Conservation (phyloP, 768 basidiomycete species). For the Serendipita indica region DNA sequence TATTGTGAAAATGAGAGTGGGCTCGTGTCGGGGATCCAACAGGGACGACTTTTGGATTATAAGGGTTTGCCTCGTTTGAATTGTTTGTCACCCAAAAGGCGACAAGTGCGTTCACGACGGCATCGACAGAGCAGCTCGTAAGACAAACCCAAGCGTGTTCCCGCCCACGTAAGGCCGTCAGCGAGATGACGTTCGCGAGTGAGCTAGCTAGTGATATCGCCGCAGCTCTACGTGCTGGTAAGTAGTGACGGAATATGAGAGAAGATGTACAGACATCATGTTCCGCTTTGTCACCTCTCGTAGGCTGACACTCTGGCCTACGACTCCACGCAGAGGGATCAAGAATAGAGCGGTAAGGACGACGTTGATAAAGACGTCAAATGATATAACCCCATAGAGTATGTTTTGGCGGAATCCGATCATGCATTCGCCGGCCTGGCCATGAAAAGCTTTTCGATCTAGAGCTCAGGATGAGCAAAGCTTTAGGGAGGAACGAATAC, state of each 20-base stretch:
- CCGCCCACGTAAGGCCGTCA: conserved; percentile 31
- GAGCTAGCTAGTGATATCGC: conserved; percentile 34
- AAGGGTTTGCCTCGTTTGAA: no score
- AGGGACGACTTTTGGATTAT: no score
- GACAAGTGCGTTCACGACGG: background rate
- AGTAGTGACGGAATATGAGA: background rate
- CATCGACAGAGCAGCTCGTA: background rate
- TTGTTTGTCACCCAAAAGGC: background rate
- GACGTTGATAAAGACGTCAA: conserved; percentile 24
- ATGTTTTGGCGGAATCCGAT: conserved; percentile 33
- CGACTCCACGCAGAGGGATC: conserved; percentile 32
- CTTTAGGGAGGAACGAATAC: no score
- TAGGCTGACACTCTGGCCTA: conserved; percentile 30
- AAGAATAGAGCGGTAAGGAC: conserved; percentile 25
- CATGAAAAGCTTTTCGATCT: conserved; percentile 24
- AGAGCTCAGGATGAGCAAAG: no score
- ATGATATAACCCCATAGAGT: conserved; percentile 9
- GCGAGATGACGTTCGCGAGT: conserved; percentile 30
- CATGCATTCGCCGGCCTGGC: conserved; percentile 28
- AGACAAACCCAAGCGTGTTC: conserved; percentile 24
- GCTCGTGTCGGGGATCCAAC: no score
- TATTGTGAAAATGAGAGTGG: no score
- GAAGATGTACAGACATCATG: no score
- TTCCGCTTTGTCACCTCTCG: background rate
- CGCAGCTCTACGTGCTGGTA: conserved; percentile 32